Conservation (phyloP, 805 yeast species). For the Wickerhamiella sorbophila region DNA sequence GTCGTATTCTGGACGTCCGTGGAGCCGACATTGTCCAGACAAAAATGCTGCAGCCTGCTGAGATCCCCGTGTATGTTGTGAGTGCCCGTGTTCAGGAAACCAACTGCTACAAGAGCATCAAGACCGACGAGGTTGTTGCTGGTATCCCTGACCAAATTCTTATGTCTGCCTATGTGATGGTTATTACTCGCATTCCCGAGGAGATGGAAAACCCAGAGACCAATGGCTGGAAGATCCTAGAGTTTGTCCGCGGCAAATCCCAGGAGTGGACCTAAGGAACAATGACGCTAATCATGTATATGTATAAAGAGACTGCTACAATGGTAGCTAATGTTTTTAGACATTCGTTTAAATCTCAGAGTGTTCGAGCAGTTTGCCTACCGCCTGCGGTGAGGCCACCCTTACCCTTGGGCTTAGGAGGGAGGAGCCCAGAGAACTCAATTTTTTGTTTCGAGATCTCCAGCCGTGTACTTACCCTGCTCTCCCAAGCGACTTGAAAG, state of each 20-base stretch:
- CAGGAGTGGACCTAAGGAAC: slow-evolving; percentile 50
- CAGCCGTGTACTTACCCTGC: slow-evolving; percentile 2
- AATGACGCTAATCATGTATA: background rate
- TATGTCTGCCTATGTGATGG: slow-evolving; percentile 92
- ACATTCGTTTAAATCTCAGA: too few relatives aligned
- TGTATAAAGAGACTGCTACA: background rate
- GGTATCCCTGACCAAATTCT: slow-evolving; percentile 90
- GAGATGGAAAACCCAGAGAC: slow-evolving; percentile 81
- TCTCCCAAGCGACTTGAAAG: background rate
- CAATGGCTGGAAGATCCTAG: slow-evolving; percentile 94
- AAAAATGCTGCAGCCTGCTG: slow-evolving; percentile 76
- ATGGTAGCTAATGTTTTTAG: too few relatives aligned
- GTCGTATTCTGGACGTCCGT: slow-evolving; percentile 82
- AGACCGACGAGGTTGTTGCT: slow-evolving; percentile 89
- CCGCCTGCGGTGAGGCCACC: too few relatives aligned
- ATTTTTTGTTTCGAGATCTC: background rate
- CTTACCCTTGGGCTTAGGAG: background rate
- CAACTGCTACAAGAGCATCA: slow-evolving; percentile 71
- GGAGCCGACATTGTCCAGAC: slow-evolving; percentile 87
- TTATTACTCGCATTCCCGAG: slow-evolving; percentile 82
- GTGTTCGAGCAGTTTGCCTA: too few relatives aligned
- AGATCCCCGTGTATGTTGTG: slow-evolving; percentile 81
- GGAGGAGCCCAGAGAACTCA: background rate
- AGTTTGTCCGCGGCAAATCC: slow-evolving; percentile 86
- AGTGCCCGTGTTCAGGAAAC: slow-evolving; percentile 96